These are phyloP conservation scores for Lyophyllum decastes DNA, from an alignment of 768 basidiomycete species.

Conservation along the genomic window DNA sequence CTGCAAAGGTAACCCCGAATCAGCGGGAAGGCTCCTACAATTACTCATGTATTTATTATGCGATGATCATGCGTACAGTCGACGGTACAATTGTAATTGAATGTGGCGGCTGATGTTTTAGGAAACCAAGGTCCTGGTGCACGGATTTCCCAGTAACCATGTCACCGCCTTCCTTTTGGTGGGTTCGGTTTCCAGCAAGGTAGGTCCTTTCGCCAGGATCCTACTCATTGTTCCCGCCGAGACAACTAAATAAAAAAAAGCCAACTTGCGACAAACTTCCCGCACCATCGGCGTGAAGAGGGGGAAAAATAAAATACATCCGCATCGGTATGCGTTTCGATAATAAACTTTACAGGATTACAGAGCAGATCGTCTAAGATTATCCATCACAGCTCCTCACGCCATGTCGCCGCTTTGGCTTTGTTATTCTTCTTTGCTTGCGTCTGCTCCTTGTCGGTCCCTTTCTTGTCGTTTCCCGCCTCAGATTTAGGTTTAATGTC, in stretches of 20 bases:
- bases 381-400: slow-evolving; percentile 18
- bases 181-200: neutral
- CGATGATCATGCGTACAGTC: neutral
- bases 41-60: no score
- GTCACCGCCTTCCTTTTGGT: neutral
- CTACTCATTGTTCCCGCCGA: neutral
- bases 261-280: no score
- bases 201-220: neutral
- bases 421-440: slow-evolving; percentile 16
- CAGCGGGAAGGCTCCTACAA: no score
- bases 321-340: neutral
- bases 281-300: no score
- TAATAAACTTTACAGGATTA: slow-evolving; percentile 7
- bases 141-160: neutral
- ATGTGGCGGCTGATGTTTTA: neutral
- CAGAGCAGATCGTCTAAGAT: neutral
- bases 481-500: slow-evolving; percentile 41
- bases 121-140: neutral
- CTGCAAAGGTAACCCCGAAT: no score
- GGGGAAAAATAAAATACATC: slow-evolving; percentile 6
- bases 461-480: slow-evolving; percentile 28
- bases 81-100: no score
- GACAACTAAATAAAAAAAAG: neutral
- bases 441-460: slow-evolving; percentile 18
- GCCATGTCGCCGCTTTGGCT: slow-evolving; percentile 13